Percentiles rank a stretch among this genome's conserved stretches.
Evolutionary conservation across 2,329 filamentous ascomycete species (phyloP).

Genomic region (Boeremia lycopersici): DNA sequence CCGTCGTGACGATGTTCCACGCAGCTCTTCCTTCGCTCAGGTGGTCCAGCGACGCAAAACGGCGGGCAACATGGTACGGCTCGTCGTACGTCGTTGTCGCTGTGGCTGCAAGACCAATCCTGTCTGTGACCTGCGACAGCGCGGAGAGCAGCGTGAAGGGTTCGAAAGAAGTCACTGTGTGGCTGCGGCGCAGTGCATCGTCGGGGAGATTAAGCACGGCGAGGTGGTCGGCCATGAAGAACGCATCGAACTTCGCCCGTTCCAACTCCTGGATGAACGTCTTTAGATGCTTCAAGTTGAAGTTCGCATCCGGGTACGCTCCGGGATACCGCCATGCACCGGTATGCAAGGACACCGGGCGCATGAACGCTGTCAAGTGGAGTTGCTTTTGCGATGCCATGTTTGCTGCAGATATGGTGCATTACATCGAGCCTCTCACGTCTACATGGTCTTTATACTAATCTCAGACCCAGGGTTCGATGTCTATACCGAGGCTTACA

Average conservation of each 20-base stretch:
- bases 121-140: slow-evolving; percentile 65
- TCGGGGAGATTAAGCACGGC: slow-evolving; percentile 67
- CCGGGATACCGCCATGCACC: slow-evolving; percentile 64
- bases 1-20: slow-evolving; percentile 65
- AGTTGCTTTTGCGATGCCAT: slow-evolving; percentile 24
- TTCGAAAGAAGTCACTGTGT: slow-evolving; percentile 65
- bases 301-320: slow-evolving; percentile 62
- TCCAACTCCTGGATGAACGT: slow-evolving; percentile 56
- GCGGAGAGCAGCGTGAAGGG: slow-evolving; percentile 74
- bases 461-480: neutral
- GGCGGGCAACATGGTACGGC: slow-evolving; percentile 67
- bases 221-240: slow-evolving; percentile 54
- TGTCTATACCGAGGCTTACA: slow-evolving; percentile 5
- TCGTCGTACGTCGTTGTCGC: slow-evolving; percentile 70
- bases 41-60: slow-evolving; percentile 69
- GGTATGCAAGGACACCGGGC: slow-evolving; percentile 62
- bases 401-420: neutral
- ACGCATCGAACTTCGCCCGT: slow-evolving; percentile 43
- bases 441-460: slow-evolving; percentile 3
- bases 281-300: slow-evolving; percentile 61
- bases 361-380: slow-evolving; percentile 64
- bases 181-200: slow-evolving; percentile 61
- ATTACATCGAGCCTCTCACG: neutral
- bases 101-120: slow-evolving; percentile 73
- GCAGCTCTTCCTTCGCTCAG: slow-evolving; percentile 61